Evolutionary conservation across 441 rosid species (phyloP).

Genomic region (Croton laevigatus): DNA sequence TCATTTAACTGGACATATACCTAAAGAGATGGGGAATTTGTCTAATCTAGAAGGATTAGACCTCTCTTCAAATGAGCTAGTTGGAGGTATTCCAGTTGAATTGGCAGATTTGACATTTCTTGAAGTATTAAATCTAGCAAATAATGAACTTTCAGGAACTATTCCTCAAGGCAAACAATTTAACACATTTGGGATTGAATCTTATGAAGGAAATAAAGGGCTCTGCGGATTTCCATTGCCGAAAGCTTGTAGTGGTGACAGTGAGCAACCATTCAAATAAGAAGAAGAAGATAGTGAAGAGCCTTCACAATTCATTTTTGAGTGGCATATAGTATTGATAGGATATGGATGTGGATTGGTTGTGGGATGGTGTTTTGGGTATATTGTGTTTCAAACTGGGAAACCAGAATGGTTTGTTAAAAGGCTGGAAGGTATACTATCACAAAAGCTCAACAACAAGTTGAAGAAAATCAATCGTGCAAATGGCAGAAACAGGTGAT

Average conservation of each 20-base stretch:
- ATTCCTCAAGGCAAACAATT: background rate
- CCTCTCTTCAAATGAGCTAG: too few species aligned
- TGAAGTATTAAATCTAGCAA: slow-evolving; percentile 5
- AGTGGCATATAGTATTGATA: background rate
- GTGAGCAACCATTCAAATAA: background rate
- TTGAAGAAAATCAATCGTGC: background rate
- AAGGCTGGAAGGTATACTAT: background rate
- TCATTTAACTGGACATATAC: too few species aligned
- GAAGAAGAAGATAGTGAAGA: background rate
- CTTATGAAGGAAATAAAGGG: slow-evolving; percentile 11
- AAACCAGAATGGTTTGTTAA: slow-evolving; percentile 8
- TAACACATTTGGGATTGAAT: background rate
- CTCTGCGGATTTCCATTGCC: slow-evolving; percentile 41
- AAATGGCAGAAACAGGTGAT: too few species aligned
- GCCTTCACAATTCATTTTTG: too few species aligned
- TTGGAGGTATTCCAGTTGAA: too few species aligned
- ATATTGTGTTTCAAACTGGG: background rate
- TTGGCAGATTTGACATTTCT: too few species aligned
- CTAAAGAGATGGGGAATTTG: too few species aligned
- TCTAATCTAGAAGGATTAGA: too few species aligned
- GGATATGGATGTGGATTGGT: slow-evolving; percentile 5
- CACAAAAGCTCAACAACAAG: too few species aligned
- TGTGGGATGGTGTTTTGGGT: background rate
- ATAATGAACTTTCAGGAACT: background rate
- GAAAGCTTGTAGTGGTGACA: background rate